Conservation (phyloP, 352 stramenopile species). For the Halophytophthora batemanensis region DNA sequence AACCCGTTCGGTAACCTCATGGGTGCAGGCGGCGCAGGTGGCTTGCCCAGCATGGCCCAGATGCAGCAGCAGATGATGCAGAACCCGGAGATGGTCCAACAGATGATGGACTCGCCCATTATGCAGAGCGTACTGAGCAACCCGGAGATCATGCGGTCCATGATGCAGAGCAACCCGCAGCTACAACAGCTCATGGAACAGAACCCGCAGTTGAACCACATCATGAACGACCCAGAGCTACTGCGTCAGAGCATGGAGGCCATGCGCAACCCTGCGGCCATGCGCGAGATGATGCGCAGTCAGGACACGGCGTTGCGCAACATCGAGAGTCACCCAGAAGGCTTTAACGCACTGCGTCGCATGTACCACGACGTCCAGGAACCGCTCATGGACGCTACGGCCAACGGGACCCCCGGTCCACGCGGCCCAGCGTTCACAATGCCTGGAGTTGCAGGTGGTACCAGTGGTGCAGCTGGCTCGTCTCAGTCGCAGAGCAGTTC, state of each 20-base stretch:
- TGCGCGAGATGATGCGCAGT: slow-evolving; percentile 96
- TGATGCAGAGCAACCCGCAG: slow-evolving; percentile 96
- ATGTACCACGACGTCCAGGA: slow-evolving; percentile 96
- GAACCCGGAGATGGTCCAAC: slow-evolving; percentile 85
- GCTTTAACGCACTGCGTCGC: slow-evolving; percentile 94
- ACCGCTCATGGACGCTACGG: slow-evolving; percentile 92
- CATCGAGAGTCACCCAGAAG: slow-evolving; percentile 96
- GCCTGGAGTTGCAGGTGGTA: slow-evolving; percentile 66
- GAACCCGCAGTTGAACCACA: slow-evolving; percentile 95
- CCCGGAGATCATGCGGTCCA: slow-evolving; percentile 93
- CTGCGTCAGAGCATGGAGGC: slow-evolving; percentile 95
- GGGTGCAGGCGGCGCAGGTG: slow-evolving; percentile 24
- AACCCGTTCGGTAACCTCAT: slow-evolving; percentile 68
- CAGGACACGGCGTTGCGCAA: slow-evolving; percentile 97
- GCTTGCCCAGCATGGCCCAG: slow-evolving; percentile 64
- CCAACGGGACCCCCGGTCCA: slow-evolving; percentile 41
- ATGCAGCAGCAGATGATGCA: slow-evolving; percentile 89
- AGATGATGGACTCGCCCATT: slow-evolving; percentile 90
- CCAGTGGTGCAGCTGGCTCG: slow-evolving; percentile 17
- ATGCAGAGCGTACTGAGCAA: slow-evolving; percentile 94
- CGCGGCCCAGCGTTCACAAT: slow-evolving; percentile 78
- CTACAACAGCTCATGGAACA: slow-evolving; percentile 94
- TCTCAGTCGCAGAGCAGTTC: slow-evolving; percentile 17
- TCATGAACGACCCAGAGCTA: slow-evolving; percentile 95
- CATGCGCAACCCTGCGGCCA: slow-evolving; percentile 94